phyloP scores from a whole-genome alignment of 176 grass and related monocot species.

The Alloteropsis semialata region DNA sequence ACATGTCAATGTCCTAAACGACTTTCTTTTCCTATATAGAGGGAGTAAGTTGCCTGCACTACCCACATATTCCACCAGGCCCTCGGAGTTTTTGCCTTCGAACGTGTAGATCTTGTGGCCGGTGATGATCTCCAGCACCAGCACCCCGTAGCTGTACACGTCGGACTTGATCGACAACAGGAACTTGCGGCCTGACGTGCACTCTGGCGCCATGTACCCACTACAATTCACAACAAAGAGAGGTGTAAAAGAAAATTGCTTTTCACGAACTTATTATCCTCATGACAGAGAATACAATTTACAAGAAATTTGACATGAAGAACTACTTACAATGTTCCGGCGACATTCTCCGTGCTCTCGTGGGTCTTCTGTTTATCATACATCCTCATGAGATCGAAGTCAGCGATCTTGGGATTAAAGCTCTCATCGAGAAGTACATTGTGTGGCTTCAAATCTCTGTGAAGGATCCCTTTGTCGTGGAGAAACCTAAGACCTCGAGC shows the following conservation, averaged over 20 bases:
- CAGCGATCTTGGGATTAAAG: neutral
- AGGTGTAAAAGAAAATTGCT: too few species aligned
- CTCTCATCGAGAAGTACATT: neutral
- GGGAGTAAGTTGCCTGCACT: too few species aligned
- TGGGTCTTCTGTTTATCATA: neutral
- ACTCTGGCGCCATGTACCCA: too few species aligned
- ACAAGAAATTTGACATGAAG: too few species aligned
- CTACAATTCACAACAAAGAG: too few species aligned
- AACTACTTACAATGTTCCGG: too few species aligned
- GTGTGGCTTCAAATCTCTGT: constrained; percentile 6
- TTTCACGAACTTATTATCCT: too few species aligned
- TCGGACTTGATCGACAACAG: neutral
- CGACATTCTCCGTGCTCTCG: neutral
- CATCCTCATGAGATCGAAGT: neutral
- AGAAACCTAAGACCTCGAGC: neutral
- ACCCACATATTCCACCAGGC: constrained; percentile 17
- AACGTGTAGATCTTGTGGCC: constrained; percentile 11
- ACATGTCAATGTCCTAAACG: too few species aligned
- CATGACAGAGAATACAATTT: too few species aligned
- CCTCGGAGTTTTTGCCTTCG: neutral
- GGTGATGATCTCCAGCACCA: constrained; percentile 20
- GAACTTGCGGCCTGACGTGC: constrained; percentile 2
- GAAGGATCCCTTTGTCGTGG: neutral
- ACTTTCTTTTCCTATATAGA: too few species aligned
- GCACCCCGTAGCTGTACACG: constrained; percentile 25